Base-by-base conservation (phyloP, 2,329 filamentous ascomycete genomes). In the Xylaria sp. region DNA sequence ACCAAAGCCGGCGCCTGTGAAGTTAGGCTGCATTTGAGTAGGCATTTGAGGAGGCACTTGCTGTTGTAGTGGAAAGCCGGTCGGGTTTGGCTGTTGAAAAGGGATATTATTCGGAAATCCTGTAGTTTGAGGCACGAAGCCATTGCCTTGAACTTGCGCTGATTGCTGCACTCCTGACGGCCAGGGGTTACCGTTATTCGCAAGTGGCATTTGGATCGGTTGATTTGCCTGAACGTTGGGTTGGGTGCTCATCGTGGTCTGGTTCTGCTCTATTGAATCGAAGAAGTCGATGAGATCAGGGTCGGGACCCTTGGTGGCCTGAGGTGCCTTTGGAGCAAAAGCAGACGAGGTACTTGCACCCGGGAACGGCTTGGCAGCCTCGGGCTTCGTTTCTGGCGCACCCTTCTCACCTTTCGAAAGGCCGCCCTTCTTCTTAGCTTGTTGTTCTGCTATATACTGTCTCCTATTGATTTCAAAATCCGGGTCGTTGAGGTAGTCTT, bases 401-500 rank as follows among this genome's bases (percentile, higher is more conserved):
- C 80, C 79, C 36, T 79, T 80, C 23, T 82, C 81, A 28, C 79
- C 78, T 68, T 80, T 81, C 23, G 78, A 75, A 61, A 76, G 73
- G 6, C 82, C 82, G 1, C 83, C 83, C 67, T 83, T 85, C 78
- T 86, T 88, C 81, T 89, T 87, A 15, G 91, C 92, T 66, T 95
- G 92, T 77, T 95, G 91, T 78, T 97, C 93, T 0, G 93, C 92
- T 60, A 98, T 83, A 77, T 97, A 99, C 79, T 99, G 96, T 74
- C 94, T 87, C 70, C 96, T 88, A 75, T 98, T 96, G 65, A 94
- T 88, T 75, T 99, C 96, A 76, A 99, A 99, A 79, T 99, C 96
- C 2, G 94, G 90, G 76, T 99, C 96, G 71, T 94, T 91, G 55
- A 99, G 84, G 78, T 99, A 98, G 74, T 99, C 96, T 79, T 98